phyloP scores from a whole-genome alignment of 208 protist genomes.

The Trichomonas tenax region DNA sequence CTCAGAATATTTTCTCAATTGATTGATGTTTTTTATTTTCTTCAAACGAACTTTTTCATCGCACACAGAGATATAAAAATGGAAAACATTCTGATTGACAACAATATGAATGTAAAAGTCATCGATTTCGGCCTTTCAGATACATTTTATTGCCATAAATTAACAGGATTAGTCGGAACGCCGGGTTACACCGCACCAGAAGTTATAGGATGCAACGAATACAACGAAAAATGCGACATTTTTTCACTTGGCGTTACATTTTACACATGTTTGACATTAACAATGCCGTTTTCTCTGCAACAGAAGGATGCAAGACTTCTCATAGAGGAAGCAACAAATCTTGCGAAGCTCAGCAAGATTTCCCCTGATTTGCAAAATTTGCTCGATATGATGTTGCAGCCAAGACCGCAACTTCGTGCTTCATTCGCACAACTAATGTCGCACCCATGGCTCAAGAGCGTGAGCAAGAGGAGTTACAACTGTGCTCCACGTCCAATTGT shows the following conservation, averaged over 20 bases:
- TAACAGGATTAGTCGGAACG: background rate
- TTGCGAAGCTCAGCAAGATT: background rate
- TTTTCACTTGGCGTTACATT: conserved; percentile 12
- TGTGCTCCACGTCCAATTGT: background rate
- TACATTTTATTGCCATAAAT: background rate
- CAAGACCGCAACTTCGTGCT: background rate
- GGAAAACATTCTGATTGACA: conserved; percentile 6
- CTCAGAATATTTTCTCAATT: background rate
- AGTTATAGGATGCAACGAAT: conserved; percentile 4
- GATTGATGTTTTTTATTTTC: background rate
- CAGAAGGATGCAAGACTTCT: background rate
- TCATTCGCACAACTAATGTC: background rate
- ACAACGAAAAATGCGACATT: background rate
- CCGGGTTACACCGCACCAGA: background rate
- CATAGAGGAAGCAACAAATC: background rate
- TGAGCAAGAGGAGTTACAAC: background rate
- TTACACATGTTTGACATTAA: background rate
- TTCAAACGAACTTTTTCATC: background rate
- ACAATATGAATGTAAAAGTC: background rate
- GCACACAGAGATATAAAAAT: conserved; percentile 3
- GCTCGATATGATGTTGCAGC: background rate
- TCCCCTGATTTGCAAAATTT: background rate
- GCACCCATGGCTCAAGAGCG: background rate
- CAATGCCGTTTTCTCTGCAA: background rate
- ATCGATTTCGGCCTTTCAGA: conserved; percentile 15